Base-by-base conservation (phyloP, 1,139 yeast genomes). In the Kurtzmaniella quercitrusa region DNA sequence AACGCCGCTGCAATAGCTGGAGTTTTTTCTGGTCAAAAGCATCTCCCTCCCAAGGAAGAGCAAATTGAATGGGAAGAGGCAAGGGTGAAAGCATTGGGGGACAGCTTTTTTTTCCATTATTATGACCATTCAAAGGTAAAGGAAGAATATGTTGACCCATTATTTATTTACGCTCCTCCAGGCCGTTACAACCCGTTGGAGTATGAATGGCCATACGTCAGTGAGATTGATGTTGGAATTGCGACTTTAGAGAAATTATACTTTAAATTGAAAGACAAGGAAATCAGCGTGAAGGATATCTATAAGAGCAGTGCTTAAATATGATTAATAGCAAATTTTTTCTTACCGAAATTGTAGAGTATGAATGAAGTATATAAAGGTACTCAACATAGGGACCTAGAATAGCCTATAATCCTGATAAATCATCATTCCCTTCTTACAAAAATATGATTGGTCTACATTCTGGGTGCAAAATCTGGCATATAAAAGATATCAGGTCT, bases 1-100 rank as follows among this genome's bases (percentile, higher is more conserved):
- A 59, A 64, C 48, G 70, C 75, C 2, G 69, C 74, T 16, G 74
- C 76, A 0, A 58, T 73, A 37, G 76, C 77, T 11, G 78, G 78
- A 8, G 70, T 71, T 4, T 73, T 77, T 77, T 64, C 69, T 3
- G 64, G 62, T 11, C 55, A 59, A 29, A 49, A 46, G 17, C 38
- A 49, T 5, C 54, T 65, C 38, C 73, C 73, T 3, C 41, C 62
- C 0, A 50, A 54, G 31, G 57, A 58, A 38, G 68, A 60, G 29
- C 72, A 65, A 49, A 45, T 43, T 23, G 44, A 55, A 40, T 66
- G 72, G 72, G 69, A 66, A 47, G 34, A 43, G 18, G 47, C 55
- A 3, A 48, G 60, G 33, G 52, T 61, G 8, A 54, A 45, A 14
- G 27, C 21, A 1, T 51, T 49, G 25, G 70, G 65, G 2, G 53